A percentile compares a stretch with the other conserved stretches of the same genome.
These are phyloP conservation scores for Passiflora organensis DNA, from an alignment of 345 rosid genomes.

Conservation along the genomic window DNA sequence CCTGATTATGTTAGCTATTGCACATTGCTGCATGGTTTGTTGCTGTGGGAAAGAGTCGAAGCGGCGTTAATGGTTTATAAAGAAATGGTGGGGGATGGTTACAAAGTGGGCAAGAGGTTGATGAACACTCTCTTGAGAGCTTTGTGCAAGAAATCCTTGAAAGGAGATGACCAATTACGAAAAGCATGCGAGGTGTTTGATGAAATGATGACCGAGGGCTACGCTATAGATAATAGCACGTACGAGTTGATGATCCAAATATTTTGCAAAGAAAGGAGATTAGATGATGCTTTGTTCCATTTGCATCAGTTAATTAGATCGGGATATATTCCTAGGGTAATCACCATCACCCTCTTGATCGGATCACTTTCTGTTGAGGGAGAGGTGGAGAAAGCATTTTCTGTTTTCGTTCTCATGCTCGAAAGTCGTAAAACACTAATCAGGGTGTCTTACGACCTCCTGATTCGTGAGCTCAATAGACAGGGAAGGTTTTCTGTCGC, in stretches of 20 bases:
- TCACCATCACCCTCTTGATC: conserved; percentile 34
- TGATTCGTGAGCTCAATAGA: conserved; percentile 43
- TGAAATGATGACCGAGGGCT: conserved; percentile 29
- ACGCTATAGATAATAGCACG: conserved; percentile 15
- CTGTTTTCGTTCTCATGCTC: conserved; percentile 30
- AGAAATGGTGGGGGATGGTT: conserved; percentile 43
- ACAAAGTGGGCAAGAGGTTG: conserved; percentile 37
- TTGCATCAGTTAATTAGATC: conserved; percentile 25
- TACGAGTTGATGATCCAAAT: conserved; percentile 31
- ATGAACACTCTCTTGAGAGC: conserved; percentile 39
- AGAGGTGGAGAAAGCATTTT: conserved; percentile 37
- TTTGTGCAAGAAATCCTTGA: conserved; percentile 34
- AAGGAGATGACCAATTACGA: conserved; percentile 27
- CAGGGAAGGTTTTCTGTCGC: conserved; percentile 30
- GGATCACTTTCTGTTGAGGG: conserved; percentile 37
- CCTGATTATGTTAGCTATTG: conserved; percentile 49
- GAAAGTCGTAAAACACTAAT: conserved; percentile 31
- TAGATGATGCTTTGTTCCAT: conserved; percentile 33
- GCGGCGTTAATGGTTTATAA: conserved; percentile 33
- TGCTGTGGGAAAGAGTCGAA: conserved; percentile 44
- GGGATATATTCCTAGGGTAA: conserved; percentile 36
- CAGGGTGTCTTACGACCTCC: conserved; percentile 28
- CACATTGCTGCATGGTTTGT: conserved; percentile 46
- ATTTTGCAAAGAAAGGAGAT: conserved; percentile 29
- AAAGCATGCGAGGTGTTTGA: conserved; percentile 43